Evolutionary conservation across 345 rosid species (phyloP), one percentile per base, ranked within the genome.

Genomic region (Citrus medica): DNA sequence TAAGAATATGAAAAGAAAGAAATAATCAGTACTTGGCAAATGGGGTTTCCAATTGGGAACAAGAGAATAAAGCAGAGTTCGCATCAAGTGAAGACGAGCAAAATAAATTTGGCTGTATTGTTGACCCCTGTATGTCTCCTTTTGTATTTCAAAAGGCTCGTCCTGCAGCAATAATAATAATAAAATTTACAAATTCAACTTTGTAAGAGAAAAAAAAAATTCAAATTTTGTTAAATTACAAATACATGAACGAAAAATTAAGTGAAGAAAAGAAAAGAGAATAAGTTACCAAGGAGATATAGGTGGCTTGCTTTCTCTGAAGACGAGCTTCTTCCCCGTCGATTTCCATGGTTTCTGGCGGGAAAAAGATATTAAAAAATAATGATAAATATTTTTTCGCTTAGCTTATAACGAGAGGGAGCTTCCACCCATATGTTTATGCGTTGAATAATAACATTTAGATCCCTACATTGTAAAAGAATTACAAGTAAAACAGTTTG

Each of bases 61-160:
- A 66, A 95, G 92, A 40, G 98, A 95, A 80, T 89, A 84, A 69
- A 95, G 90, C 61, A 93, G 85, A 70, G 95, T 87, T 78, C 94
- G 86, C 93, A 92, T 87, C 86, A 85, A 73, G 80, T 92, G 93
- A 65, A 95, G 92, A 78, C 98, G 98, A 75, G 89, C 91, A 76
- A 92, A 93, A 86, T 93, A 93, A 60, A 95, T 91, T 76, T 93
- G 98, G 72, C 99, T 95, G 90, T 93, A 93, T 63, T 95, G 99
- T 74, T 95, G 99, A 1, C 96, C 97, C 67, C 91, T 84, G 71
- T 95, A 95, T 60, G 83, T 78, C 85, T 93, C 98, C 63, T 91
- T 92, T 9, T 81, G 89, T 61, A 94, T 90, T 89, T 82, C 83
- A 66, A 87, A 96, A 25, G 81, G 80, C 84, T 92, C 94, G 81